Evolutionary conservation across 306 rosid genomes (phyloP).

Genomic region (Dryas alaskensis): DNA sequence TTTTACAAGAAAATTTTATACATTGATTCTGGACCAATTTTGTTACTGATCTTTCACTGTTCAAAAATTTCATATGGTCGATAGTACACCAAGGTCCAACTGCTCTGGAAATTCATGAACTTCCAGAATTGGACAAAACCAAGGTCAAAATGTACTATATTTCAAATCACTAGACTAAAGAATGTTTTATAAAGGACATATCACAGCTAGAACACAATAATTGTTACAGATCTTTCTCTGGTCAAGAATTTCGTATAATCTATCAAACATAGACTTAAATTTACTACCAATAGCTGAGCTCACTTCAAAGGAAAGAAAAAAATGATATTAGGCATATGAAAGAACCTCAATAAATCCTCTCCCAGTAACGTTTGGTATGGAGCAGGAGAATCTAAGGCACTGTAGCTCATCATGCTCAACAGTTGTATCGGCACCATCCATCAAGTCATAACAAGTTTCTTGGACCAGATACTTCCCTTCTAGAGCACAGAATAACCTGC

Average conservation of each 20-base stretch:
- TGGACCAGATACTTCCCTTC: conserved; percentile 86
- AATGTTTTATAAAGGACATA: not conserved
- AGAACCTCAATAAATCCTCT: conserved; percentile 91
- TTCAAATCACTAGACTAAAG: not conserved
- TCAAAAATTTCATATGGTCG: not conserved
- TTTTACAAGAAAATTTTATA: not conserved
- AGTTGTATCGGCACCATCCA: conserved; percentile 40
- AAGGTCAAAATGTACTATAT: not conserved
- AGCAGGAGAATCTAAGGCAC: conserved; percentile 65
- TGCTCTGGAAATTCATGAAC: not conserved
- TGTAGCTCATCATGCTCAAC: conserved; percentile 53
- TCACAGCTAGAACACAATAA: not conserved
- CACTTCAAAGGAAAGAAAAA: not conserved
- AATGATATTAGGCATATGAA: not conserved
- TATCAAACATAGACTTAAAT: not conserved
- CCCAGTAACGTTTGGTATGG: conserved; percentile 59
- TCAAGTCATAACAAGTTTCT: conserved; percentile 52
- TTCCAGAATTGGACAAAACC: conserved; percentile 4
- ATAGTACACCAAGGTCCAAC: not conserved
- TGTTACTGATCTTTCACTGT: not conserved
- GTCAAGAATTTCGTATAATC: not conserved
- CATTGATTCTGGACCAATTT: not conserved
- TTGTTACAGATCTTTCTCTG: not conserved
- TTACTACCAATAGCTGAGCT: not conserved
- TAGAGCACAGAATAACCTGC: conserved; percentile 82